These are phyloP conservation scores for Magnusiomyces magnusii DNA, from an alignment of 1,139 yeast species.

Conservation along the genomic window DNA sequence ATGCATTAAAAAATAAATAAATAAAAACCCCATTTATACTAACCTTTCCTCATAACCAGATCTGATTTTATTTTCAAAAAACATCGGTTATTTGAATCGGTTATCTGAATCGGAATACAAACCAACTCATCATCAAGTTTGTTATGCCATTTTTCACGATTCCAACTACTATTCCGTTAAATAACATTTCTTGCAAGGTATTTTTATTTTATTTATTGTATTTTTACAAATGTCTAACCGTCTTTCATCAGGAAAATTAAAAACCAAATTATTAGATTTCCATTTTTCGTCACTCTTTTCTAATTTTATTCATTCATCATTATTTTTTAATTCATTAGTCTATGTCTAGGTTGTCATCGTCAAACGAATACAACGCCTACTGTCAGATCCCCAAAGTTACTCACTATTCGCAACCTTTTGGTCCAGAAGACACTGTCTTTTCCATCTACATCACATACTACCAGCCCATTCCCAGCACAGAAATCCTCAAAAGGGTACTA, in stretches of 20 bases:
- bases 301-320: neutral
- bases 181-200: neutral
- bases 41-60: too few species aligned
- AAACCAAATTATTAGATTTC: neutral
- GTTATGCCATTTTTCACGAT: neutral
- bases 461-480: conserved; percentile 10
- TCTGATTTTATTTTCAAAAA: too few species aligned
- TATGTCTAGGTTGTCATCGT: conserved; percentile 4
- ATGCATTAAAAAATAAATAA: neutral
- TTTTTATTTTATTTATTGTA: too few species aligned
- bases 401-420: conserved; percentile 15
- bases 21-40: too few species aligned
- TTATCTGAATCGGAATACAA: neutral
- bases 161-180: neutral
- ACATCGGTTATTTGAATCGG: neutral
- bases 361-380: neutral
- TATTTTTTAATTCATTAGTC: neutral
- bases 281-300: neutral
- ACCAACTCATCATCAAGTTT: neutral
- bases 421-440: conserved; percentile 15
- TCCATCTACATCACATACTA: conserved; percentile 12
- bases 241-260: too few species aligned
- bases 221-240: too few species aligned
- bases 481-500: conserved; percentile 13
- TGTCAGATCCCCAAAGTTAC: conserved; percentile 10